Evolutionary conservation across 495 filamentous ascomycete species (phyloP), one percentile per base, ranked within the genome.

Genomic region (Xylaria flabelliformis): DNA sequence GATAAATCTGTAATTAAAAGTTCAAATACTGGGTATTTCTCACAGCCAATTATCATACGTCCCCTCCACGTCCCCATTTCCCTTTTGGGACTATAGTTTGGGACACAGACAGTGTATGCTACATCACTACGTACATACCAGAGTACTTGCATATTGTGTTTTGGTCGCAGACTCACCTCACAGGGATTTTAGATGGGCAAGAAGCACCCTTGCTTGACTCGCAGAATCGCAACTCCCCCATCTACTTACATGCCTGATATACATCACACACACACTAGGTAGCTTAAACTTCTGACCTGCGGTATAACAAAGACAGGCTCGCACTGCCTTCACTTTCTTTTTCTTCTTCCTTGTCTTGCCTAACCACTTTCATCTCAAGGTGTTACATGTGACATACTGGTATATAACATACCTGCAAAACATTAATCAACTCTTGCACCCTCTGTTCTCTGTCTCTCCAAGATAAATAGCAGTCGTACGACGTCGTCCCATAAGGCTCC

Each of bases 391-490:
- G 65, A 67, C 65, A 41, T 50, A n/a, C n/a, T n/a, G n/a, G n/a
- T n/a, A 65, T 39, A 39, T 65, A 44, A 65, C 8, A 39, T 65
- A 44, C 44, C 36, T 10, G 34, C 34, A 41, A 61, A 53, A 59
- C 67, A 59, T 64, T 41, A 39, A 42, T 17, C 67, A 53, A 63
- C 26, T 17, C 26, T 61, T 44, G 32, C 10, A n/a, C 46, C 42
- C 66, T 58, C 66, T 26, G 21, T 29, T 56, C 65, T 56, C 66
- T 26, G 21, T 53, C 34, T 53, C 44, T 12, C n/a, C 29, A 64
- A 53, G 68, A 70, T 70, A 70, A 70, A 70, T 70, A 70, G 19
- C 46, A 44, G 67, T 51, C 68, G 58, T 70, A 59, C 68, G 58
- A 70, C 68, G 68, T 64, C 58, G 68, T 70, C 24, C 56, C 68